phyloP scores from a whole-genome alignment of 495 filamentous ascomycete genomes.

The Opeltia flavorubescens region DNA sequence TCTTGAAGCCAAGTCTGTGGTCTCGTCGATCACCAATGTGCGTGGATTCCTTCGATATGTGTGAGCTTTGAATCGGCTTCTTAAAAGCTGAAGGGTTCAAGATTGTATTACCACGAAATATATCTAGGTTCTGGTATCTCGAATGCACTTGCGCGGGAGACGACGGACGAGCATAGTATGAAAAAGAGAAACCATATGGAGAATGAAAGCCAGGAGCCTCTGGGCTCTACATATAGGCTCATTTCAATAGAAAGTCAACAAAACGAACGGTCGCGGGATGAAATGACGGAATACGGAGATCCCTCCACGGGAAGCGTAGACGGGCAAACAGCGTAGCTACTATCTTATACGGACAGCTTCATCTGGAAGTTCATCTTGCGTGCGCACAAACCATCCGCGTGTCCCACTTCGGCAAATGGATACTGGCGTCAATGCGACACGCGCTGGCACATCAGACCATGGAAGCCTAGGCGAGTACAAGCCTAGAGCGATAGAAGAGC shows the following conservation, averaged over 20 bases:
- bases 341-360: constrained; percentile 1
- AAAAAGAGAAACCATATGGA: neutral
- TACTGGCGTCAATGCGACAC: constrained; percentile 2
- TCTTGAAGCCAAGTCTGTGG: neutral
- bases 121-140: neutral
- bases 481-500: too few relatives aligned
- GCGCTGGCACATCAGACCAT: neutral
- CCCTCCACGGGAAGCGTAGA: neutral
- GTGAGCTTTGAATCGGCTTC: neutral
- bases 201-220: neutral
- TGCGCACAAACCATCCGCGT: constrained; percentile 3
- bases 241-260: neutral
- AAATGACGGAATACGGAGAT: neutral
- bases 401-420: neutral
- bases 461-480: neutral
- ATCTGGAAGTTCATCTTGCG: neutral
- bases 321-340: neutral
- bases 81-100: neutral
- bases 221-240: neutral
- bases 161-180: neutral
- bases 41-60: neutral
- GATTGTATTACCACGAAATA: neutral
- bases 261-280: neutral
- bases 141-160: neutral
- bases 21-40: neutral